Percentiles rank a stretch among this genome's conserved stretches.
phyloP scores from a whole-genome alignment of 306 rosid species.

The Trichosanthes cucumerina region DNA sequence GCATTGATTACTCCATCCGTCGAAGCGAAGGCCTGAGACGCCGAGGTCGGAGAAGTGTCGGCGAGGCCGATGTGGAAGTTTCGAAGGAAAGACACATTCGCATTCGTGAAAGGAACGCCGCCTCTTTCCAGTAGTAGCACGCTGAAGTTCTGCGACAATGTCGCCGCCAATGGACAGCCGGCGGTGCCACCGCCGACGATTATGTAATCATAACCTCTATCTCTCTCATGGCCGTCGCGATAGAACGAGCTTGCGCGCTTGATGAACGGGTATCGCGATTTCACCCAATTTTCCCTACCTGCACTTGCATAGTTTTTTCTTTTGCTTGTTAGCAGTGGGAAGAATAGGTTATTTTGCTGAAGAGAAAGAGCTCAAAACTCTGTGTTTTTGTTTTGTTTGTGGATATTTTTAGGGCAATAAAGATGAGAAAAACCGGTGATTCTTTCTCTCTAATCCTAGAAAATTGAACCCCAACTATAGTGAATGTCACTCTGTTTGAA shows the following conservation, averaged over 20 bases:
- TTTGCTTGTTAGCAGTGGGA: not conserved
- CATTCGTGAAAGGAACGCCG: constrained; percentile 78
- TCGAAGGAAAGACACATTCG: constrained; percentile 53
- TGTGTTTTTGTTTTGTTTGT: not conserved
- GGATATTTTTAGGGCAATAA: not conserved
- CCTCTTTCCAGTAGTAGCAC: constrained; percentile 88
- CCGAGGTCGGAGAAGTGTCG: constrained; percentile 67
- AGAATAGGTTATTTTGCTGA: not conserved
- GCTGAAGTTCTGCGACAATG: constrained; percentile 59
- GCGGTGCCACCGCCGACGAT: constrained; percentile 93
- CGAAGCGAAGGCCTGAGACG: constrained; percentile 68
- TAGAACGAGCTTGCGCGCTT: constrained; percentile 65
- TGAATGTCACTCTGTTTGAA: not conserved
- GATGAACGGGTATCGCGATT: constrained; percentile 51
- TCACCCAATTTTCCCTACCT: constrained; percentile 10
- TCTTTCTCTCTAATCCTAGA: not conserved
- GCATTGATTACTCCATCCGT: constrained; percentile 80
- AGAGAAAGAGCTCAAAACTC: not conserved
- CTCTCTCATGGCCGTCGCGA: constrained; percentile 22
- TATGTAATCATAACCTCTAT: constrained; percentile 60
- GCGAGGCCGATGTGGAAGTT: constrained; percentile 80
- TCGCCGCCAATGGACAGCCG: constrained; percentile 92
- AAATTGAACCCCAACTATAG: not conserved
- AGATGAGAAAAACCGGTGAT: not conserved
- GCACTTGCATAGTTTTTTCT: not conserved